Percentiles rank a stretch among this genome's conserved stretches.
Evolutionary conservation across 768 basidiomycete genomes (phyloP).

Genomic region (Termitomyces sp.): DNA sequence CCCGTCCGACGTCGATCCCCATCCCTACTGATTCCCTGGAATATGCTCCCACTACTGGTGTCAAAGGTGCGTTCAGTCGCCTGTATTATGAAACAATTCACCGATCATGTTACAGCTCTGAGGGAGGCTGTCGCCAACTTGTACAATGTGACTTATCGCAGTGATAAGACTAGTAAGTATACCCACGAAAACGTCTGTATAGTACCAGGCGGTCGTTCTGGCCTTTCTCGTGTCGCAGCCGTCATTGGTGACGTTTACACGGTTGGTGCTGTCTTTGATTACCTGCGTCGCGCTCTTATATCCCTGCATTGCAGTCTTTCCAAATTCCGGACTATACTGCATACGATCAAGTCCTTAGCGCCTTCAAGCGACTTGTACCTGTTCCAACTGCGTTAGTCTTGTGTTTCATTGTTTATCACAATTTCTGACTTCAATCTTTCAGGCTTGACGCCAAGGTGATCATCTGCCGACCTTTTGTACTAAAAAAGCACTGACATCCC

Average conservation of each 20-base stretch:
- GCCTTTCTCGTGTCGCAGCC: conserved; percentile 86
- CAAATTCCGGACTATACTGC: conserved; percentile 93
- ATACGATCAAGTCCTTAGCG: conserved; percentile 79
- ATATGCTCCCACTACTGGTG: conserved; percentile 91
- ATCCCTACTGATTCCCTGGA: conserved; percentile 73
- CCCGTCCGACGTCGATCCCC: conserved; percentile 61
- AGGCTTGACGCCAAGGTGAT: conserved; percentile 32
- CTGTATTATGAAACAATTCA: not conserved
- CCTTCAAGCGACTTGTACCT: conserved; percentile 86
- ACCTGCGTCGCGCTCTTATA: not conserved
- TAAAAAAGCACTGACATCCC: not conserved
- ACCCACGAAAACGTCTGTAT: conserved; percentile 93
- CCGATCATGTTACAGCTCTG: conserved; percentile 43
- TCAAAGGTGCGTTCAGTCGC: conserved; percentile 53
- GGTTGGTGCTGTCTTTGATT: conserved; percentile 33
- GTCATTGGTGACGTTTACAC: conserved; percentile 90
- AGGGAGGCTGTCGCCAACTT: conserved; percentile 87
- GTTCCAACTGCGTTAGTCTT: conserved; percentile 80
- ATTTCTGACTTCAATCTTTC: conserved; percentile 20
- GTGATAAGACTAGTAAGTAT: conserved; percentile 80
- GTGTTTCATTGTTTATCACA: conserved; percentile 1
- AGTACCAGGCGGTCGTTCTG: conserved; percentile 90
- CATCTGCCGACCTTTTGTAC: not conserved
- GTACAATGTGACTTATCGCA: conserved; percentile 85
- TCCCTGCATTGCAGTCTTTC: conserved; percentile 53